Base-by-base conservation (phyloP, 148 eudicot species). In the Pharnaceum exiguum region DNA sequence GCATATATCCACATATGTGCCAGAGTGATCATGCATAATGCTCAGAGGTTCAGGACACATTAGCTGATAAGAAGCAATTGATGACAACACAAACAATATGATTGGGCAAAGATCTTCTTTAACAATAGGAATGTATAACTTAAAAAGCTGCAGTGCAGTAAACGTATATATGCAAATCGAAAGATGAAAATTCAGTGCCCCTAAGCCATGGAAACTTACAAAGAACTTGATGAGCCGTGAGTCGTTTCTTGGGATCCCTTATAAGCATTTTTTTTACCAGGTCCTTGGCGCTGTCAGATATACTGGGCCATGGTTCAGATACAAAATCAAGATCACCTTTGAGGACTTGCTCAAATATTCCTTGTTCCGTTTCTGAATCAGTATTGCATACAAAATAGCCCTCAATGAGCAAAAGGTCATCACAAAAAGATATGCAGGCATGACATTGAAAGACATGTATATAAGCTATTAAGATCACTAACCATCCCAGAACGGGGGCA, bases 401-500 rank as follows among this genome's bases (percentile, higher is more conserved):
- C 35, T 9, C 51, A 45, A 23, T 42, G 3, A 54, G 39, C n/a
- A 10, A 67, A 2, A 28, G n/a, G 21, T 9, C 27, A 33, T 11
- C 11, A 36, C 10, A 13, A 30, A 4, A 21, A 28, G 15, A 11
- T 57, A 24, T 26, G 28, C n/a, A 16, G 45, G 46, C 13, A 55
- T 42, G n/a, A 13, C 22, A 28, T 19, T 32, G 30, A 56, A 43
- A n/a, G n/a, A n/a, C n/a, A n/a, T n/a, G n/a, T n/a, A n/a, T n/a
- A n/a, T n/a, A n/a, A n/a, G n/a, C 12, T 12, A 12, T 35, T 18
- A 54, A 51, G 55, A n/a, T n/a, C 37, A 25, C 61, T 46, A 42
- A 77, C 81, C 81, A 29, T 71, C 81, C 81, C 81, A 77, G 53
- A 77, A 77, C n/a, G 81, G 81, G 8, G 81, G 81, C 16, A 77